Evolutionary conservation across 495 filamentous ascomycete genomes (phyloP), one percentile per base, ranked within the genome.

Genomic region (Annulohypoxylon stygium): DNA sequence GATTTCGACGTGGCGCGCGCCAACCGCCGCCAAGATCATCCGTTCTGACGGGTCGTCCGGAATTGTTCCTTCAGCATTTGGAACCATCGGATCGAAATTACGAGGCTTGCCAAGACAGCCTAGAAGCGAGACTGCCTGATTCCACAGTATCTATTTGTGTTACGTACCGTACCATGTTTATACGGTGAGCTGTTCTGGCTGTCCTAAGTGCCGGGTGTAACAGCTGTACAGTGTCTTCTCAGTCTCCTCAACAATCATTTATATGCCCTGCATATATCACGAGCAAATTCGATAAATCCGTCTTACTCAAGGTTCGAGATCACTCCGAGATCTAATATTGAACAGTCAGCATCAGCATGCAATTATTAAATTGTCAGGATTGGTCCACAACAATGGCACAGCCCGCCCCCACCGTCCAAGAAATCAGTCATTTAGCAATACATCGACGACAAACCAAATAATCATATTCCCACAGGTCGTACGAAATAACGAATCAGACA

Each of bases 11-110:
- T 70, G 61, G 59, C 67, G 62, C 57, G 51, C 57, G 51, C 63
- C 71, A 69, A 41, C 54, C 66, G 54, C 55, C 20, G 61, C 65
- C 72, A 75, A 67, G 72, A 60, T 53, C 58, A 34, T 30, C 63
- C 43, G 47, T 74, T 62, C 57, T 48, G 33, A 14, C 67, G 67
- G 63, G 51, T 61, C 51, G 33, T 39, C 59, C 67, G 63, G 67
- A 34, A 58, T 62, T 50, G 25, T 63, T 57, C 60, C 67, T 59
- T 62, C 50, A 62, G 62, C 55, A 30, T 62, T 51, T 43, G 61
- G 16, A 51, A 30, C n/a, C 60, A 34, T 59, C 20, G 45, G 69
- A 65, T 71, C 45, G 68, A 66, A 61, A 71, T 65, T 65, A 62
- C 57, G 69, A 66, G 55, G 62, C 62, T 61, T 57, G 53, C 33